Conservation (phyloP, 75 land plant genomes). For the Picea glauca region DNA sequence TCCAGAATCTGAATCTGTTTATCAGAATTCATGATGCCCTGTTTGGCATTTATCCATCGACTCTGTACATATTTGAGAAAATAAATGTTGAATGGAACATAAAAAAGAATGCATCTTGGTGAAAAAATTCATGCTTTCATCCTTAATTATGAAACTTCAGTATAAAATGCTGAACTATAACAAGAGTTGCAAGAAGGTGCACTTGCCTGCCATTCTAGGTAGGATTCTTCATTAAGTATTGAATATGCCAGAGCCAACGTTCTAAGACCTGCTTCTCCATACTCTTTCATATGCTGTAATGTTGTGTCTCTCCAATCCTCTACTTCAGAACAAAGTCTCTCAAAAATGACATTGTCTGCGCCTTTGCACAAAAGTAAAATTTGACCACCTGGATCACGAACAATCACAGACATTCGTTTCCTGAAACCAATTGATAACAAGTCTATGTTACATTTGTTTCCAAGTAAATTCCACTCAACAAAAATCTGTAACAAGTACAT, state of each 20-base stretch:
- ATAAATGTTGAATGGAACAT: neutral
- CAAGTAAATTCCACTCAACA: neutral
- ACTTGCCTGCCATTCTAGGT: conserved; percentile 31
- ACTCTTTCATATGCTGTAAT: conserved; percentile 29
- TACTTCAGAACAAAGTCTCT: conserved; percentile 15
- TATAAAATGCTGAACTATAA: neutral
- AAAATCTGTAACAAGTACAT: neutral
- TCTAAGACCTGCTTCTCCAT: conserved; percentile 46
- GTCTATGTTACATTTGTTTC: neutral
- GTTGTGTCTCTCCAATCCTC: conserved; percentile 17
- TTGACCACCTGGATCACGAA: conserved; percentile 32
- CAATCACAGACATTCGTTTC: conserved; percentile 57
- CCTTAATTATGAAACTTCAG: conserved; percentile 4
- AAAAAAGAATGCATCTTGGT: neutral
- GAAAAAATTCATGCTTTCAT: neutral
- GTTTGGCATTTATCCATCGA: conserved; percentile 16
- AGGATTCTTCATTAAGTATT: conserved; percentile 25
- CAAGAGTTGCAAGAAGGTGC: neutral
- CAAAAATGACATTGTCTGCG: conserved; percentile 45
- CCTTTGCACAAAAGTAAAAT: conserved; percentile 47
- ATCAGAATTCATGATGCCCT: conserved; percentile 13
- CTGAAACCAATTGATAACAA: conserved; percentile 11
- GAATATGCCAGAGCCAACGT: conserved; percentile 41
- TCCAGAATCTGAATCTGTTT: neutral
- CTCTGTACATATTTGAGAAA: conserved; percentile 5